These are phyloP conservation scores for Fomitopsis pinicola DNA, from an alignment of 1,284 basidiomycete genomes.

Conservation along the genomic window DNA sequence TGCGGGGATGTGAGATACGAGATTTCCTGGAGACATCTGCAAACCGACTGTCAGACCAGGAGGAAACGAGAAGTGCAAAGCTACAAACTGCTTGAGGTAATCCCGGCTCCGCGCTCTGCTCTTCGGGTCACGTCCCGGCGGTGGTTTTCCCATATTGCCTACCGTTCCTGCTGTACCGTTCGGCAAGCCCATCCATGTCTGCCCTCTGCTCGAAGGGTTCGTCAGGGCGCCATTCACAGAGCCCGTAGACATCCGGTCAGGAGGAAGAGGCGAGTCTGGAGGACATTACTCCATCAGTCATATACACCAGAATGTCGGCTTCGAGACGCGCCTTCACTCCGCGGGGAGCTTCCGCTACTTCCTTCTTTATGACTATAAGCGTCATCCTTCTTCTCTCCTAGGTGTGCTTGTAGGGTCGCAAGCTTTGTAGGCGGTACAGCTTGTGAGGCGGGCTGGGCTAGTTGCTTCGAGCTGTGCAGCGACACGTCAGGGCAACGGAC, in stretches of 20 bases:
- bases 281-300: background rate
- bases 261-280: conserved; percentile 70
- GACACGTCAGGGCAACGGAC: conserved; percentile 28
- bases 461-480: conserved; percentile 70
- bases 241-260: conserved; percentile 47
- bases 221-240: conserved; percentile 48
- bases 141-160: conserved; percentile 62
- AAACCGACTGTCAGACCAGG: conserved; percentile 7
- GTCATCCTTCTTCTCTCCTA: conserved; percentile 60
- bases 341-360: conserved; percentile 73
- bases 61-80: background rate
- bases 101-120: conserved; percentile 92
- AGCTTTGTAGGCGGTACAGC: conserved; percentile 57
- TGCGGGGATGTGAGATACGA: conserved; percentile 95
- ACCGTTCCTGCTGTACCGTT: conserved; percentile 41
- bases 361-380: conserved; percentile 65
- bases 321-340: conserved; percentile 64
- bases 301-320: conserved; percentile 5
- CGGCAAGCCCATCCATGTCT: conserved; percentile 48
- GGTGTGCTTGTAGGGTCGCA: conserved; percentile 51
- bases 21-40: conserved; percentile 93
- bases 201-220: conserved; percentile 37
- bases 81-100: conserved; percentile 90
- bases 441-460: conserved; percentile 51
- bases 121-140: conserved; percentile 84